phyloP scores from a whole-genome alignment of 768 basidiomycete species.

The Leccinum imitatum region DNA sequence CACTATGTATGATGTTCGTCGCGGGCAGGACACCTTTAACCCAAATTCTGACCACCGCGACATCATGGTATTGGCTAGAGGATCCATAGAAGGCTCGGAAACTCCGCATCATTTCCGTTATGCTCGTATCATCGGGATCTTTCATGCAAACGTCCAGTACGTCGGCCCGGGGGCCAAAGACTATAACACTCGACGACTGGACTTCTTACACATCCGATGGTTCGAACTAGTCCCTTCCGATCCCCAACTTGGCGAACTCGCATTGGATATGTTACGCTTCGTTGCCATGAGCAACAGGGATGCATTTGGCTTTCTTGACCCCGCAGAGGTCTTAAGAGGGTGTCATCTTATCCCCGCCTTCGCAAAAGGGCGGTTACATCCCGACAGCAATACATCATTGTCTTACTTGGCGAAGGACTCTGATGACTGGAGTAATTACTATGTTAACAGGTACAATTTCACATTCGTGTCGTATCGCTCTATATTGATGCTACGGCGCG shows the following conservation, averaged over 20 bases:
- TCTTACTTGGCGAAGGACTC: no score
- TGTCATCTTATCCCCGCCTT: background rate
- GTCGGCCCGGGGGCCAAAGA: background rate
- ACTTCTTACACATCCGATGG: background rate
- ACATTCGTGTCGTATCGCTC: no score
- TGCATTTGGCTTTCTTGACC: background rate
- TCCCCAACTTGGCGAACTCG: background rate
- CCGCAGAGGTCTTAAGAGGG: background rate
- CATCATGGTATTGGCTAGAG: background rate
- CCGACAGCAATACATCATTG: no score
- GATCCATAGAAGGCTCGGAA: background rate
- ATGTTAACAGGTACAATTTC: no score
- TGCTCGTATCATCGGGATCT: background rate
- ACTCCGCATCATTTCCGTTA: background rate
- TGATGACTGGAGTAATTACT: no score
- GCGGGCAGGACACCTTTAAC: background rate
- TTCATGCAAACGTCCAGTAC: background rate
- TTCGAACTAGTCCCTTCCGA: background rate
- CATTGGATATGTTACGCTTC: background rate
- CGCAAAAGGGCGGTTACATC: no score
- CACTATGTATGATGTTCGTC: background rate
- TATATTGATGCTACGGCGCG: no score
- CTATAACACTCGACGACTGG: background rate
- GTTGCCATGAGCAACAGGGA: background rate
- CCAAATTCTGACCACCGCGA: background rate